Conservation (phyloP, 2,329 filamentous ascomycete species). For the Scytalidium lignicola region DNA sequence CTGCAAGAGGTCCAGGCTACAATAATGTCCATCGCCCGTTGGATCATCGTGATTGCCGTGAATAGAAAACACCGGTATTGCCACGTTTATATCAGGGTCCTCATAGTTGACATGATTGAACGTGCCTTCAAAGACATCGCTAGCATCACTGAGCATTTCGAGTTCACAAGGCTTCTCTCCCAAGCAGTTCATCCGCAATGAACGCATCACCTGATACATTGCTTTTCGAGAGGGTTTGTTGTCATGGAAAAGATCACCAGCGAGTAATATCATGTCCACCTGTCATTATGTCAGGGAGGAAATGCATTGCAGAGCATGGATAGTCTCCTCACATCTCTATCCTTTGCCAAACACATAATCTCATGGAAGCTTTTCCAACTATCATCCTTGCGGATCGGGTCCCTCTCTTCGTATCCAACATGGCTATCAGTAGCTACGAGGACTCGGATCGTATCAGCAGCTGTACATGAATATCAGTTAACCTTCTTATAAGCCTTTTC, state of each 20-base stretch:
- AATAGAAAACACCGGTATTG: conserved; percentile 96
- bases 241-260: conserved; percentile 94
- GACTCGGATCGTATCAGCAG: conserved; percentile 83
- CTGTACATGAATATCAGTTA: conserved; percentile 13
- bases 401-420: conserved; percentile 93
- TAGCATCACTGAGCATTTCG: conserved; percentile 89
- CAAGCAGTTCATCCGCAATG: conserved; percentile 85
- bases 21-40: conserved; percentile 89
- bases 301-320: background rate
- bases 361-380: conserved; percentile 97
- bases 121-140: conserved; percentile 81
- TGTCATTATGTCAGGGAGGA: conserved; percentile 22
- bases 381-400: conserved; percentile 91
- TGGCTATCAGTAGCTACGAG: conserved; percentile 94
- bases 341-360: conserved; percentile 81
- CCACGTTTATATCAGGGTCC: conserved; percentile 93
- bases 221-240: conserved; percentile 95
- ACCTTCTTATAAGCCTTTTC: background rate
- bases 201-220: conserved; percentile 96
- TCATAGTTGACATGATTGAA: conserved; percentile 98
- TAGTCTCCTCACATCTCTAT: conserved; percentile 58
- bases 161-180: conserved; percentile 94
- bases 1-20: conserved; percentile 85
- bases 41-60: conserved; percentile 98
- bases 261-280: conserved; percentile 95